Evolutionary conservation across 805 yeast species (phyloP).

Genomic region (Yarrowia divulgata): DNA sequence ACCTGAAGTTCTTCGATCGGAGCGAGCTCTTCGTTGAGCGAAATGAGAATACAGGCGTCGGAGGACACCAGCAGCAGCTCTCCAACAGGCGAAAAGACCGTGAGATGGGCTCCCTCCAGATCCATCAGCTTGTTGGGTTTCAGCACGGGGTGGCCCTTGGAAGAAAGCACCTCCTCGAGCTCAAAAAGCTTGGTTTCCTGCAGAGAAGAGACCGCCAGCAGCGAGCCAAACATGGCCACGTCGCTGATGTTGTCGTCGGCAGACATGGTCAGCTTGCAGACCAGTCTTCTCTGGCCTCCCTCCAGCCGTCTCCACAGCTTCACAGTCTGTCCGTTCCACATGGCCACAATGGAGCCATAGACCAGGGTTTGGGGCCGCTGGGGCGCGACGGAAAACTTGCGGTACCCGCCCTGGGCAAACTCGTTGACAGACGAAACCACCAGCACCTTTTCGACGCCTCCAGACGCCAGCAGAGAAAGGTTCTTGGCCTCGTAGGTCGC

Average conservation of each 20-base stretch:
- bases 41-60: conserved; percentile 40
- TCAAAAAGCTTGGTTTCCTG: conserved; percentile 72
- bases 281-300: conserved; percentile 53
- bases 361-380: conserved; percentile 65
- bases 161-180: conserved; percentile 54
- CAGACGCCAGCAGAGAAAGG: conserved; percentile 62
- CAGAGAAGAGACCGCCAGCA: conserved; percentile 75
- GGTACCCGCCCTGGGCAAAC: conserved; percentile 73
- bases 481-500: conserved; percentile 72
- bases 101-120: conserved; percentile 14
- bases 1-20: conserved; percentile 40
- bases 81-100: conserved; percentile 26
- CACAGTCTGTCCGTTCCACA: conserved; percentile 84
- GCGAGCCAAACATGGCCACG: conserved; percentile 68
- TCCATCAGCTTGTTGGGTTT: conserved; percentile 49
- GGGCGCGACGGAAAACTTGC: conserved; percentile 67
- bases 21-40: conserved; percentile 42
- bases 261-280: conserved; percentile 67
- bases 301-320: conserved; percentile 69
- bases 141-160: conserved; percentile 44
- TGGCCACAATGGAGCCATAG: conserved; percentile 59
- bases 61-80: conserved; percentile 7
- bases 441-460: conserved; percentile 55
- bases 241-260: conserved; percentile 83
- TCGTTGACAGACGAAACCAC: conserved; percentile 67